Conservation (phyloP, 2,329 filamentous ascomycete species). For the Pseudogymnoascus verrucosus region DNA sequence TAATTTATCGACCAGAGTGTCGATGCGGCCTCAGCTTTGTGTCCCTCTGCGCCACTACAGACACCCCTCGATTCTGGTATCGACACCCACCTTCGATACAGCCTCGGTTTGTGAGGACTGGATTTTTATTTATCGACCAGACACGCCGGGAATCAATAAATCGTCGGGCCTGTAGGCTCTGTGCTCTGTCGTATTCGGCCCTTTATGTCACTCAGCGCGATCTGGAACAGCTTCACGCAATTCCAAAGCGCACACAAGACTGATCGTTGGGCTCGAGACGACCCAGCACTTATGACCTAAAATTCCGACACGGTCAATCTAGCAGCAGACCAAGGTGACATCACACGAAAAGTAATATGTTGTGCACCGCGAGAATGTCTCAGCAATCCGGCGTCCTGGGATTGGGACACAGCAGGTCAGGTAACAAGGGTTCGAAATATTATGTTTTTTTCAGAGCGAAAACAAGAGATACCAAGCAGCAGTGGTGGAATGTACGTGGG, state of each 20-base stretch:
- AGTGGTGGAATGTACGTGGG: neutral
- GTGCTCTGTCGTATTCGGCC: slow-evolving; percentile 6
- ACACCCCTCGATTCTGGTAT: neutral
- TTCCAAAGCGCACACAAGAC: neutral
- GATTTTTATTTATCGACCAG: neutral
- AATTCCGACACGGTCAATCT: neutral
- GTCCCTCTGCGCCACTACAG: neutral
- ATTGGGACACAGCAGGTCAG: neutral
- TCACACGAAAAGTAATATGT: neutral
- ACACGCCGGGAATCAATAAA: neutral
- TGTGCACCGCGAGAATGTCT: neutral
- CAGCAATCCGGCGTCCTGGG: neutral
- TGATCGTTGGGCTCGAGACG: neutral
- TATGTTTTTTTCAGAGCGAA: too few relatives aligned
- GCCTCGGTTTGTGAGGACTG: neutral
- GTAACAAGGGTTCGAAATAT: neutral
- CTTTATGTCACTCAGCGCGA: neutral
- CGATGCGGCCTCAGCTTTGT: neutral
- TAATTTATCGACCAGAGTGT: neutral
- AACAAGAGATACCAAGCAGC: neutral
- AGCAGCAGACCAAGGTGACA: neutral
- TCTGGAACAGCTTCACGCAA: neutral
- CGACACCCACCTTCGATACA: neutral
- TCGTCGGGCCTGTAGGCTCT: neutral
- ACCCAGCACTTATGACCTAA: neutral